These are phyloP conservation scores for Podospora conica DNA, from an alignment of 495 filamentous ascomycete genomes.

Conservation along the genomic window DNA sequence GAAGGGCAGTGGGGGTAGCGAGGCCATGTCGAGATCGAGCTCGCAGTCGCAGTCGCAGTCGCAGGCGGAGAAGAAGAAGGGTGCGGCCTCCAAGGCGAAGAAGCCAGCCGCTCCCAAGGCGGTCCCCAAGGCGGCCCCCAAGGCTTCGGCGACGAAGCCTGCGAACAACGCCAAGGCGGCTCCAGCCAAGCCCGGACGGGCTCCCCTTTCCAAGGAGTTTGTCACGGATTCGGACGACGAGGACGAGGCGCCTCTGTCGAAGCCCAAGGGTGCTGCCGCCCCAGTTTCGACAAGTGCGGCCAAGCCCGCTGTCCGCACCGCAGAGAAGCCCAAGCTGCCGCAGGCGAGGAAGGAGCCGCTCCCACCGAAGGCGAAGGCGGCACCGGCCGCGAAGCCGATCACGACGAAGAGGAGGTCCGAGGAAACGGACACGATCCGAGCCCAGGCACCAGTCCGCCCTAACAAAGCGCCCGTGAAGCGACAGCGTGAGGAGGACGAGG, in stretches of 20 bases:
- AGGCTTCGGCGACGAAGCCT: conserved; percentile 16
- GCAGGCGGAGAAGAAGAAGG: conserved; percentile 49
- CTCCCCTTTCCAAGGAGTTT: conserved; percentile 58
- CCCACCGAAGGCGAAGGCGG: conserved; percentile 13
- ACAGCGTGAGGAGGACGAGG: conserved; percentile 38
- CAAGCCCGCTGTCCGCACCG: conserved; percentile 33
- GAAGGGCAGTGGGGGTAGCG: conserved; percentile 37
- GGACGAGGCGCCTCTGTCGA: conserved; percentile 35
- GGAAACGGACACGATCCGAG: conserved; percentile 27
- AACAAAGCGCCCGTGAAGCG: conserved; percentile 29
- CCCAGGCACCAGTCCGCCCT: conserved; percentile 28
- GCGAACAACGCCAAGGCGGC: conserved; percentile 30
- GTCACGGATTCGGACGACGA: conserved; percentile 71
- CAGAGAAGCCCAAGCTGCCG: conserved; percentile 14
- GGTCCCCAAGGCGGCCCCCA: neutral
- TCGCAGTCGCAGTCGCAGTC: conserved; percentile 41
- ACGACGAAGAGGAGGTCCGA: conserved; percentile 21
- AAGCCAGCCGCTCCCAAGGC: conserved; percentile 25
- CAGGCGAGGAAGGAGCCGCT: conserved; percentile 30
- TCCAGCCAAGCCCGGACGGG: conserved; percentile 16
- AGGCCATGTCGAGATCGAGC: conserved; percentile 48
- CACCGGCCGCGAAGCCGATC: conserved; percentile 6
- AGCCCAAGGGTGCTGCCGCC: conserved; percentile 29
- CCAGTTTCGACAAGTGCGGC: conserved; percentile 4
- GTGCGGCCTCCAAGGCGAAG: conserved; percentile 56